These are phyloP conservation scores for Begonia loranthoides DNA, from an alignment of 306 rosid species.

Conservation along the genomic window DNA sequence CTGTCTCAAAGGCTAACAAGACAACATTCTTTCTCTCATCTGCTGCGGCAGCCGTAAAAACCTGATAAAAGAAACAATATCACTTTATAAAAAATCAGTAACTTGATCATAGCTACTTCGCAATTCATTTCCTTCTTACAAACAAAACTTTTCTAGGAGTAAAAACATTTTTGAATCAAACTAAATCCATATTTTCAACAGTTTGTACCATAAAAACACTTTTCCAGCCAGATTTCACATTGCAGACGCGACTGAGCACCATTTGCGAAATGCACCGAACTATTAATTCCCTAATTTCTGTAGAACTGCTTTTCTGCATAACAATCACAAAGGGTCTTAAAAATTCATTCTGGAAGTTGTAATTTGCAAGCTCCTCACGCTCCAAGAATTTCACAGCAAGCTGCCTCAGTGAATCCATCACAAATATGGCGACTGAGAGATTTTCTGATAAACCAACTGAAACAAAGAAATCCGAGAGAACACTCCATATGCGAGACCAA, in stretches of 20 bases:
- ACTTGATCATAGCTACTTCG: slow-evolving; percentile 1
- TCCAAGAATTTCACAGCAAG: slow-evolving; percentile 97
- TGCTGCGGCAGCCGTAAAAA: slow-evolving; percentile 92
- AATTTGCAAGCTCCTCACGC: slow-evolving; percentile 97
- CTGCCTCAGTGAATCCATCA: slow-evolving; percentile 96
- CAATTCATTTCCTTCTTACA: background rate
- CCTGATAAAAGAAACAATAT: slow-evolving; percentile 54
- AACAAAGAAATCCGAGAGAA: slow-evolving; percentile 96
- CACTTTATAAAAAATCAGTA: background rate
- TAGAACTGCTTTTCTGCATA: slow-evolving; percentile 79
- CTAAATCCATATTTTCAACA: slow-evolving; percentile 1
- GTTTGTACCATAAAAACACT: slow-evolving; percentile 88
- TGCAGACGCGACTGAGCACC: slow-evolving; percentile 95
- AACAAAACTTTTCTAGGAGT: slow-evolving; percentile 1
- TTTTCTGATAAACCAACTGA: slow-evolving; percentile 94
- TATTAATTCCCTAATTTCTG: slow-evolving; percentile 89
- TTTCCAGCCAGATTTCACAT: slow-evolving; percentile 99
- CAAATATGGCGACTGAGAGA: slow-evolving; percentile 96
- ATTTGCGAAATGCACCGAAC: slow-evolving; percentile 97
- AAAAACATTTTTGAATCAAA: background rate
- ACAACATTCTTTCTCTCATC: slow-evolving; percentile 92
- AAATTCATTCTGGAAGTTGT: slow-evolving; percentile 96
- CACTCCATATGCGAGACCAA: slow-evolving; percentile 99
- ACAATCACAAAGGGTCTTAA: slow-evolving; percentile 95
- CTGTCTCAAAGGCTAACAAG: slow-evolving; percentile 87